Base-by-base conservation (phyloP, 2,329 filamentous ascomycete genomes). In the Penicillium hordei region DNA sequence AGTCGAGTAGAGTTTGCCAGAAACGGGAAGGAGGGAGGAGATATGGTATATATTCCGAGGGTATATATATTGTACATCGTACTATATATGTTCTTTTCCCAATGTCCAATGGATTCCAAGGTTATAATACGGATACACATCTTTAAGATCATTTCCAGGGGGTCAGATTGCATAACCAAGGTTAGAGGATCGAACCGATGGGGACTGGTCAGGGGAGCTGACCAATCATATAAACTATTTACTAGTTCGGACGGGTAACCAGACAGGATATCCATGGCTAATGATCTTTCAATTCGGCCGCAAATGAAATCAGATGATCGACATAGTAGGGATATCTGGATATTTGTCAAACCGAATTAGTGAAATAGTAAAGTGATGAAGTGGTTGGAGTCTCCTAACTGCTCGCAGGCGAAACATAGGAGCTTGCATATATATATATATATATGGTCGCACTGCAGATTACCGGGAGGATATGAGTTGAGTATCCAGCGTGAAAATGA, bases 401-500 rank as follows among this genome's bases (percentile, higher is more conserved):
- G 53, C 53, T 31, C 31, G 52, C 52, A 55, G 40, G 31, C 38
- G 34, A 54, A 48, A 55, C 52, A 25, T 27, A 38, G 27, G 19
- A 44, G 9, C 21, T 38, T 44, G 33, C 51, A 53, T 23, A n/a
- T 17, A 48, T 23, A 23, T 23, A 23, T 23, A 23, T 23, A 23
- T 34, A 48, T 48, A 36, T 55, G 27, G 38, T 55, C 12, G 29
- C 19, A 44, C 23, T 36, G 38, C 46, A 44, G 17, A 31, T 48
- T 33, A 52, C 10, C 21, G 21, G 17, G 15, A 40, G 27, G 31
- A 19, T 21, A 29, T n/a, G 23, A 46, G 7, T 27, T n/a, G 40
- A 43, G 23, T 12, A 44, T n/a, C 21, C 21, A 48, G 42, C n/a
- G 8, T 10, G 6, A 10, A n/a, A 44, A 12, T 10, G 29, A 40